Conservation (phyloP, 2,329 filamentous ascomycete genomes). For the Eutypa lata region DNA sequence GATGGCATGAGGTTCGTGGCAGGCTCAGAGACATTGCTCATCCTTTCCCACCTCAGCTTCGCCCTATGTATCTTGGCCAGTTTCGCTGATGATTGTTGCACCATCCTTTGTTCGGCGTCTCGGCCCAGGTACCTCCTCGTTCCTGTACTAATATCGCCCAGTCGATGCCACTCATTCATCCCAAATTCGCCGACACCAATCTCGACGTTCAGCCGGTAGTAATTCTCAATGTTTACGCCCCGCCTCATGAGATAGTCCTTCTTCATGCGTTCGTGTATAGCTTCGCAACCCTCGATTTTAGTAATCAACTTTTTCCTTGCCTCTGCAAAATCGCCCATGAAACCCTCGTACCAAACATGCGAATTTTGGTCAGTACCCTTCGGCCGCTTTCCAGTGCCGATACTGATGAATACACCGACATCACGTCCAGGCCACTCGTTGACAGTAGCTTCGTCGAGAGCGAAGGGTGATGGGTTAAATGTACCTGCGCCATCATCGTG, state of each 20-base stretch:
- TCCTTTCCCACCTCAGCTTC: constrained; percentile 62
- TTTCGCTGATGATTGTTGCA: constrained; percentile 72
- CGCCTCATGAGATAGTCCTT: constrained; percentile 73
- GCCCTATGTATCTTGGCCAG: constrained; percentile 80
- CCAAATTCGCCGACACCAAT: constrained; percentile 94
- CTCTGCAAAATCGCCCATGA: constrained; percentile 89
- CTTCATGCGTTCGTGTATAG: constrained; percentile 82
- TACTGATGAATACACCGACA: constrained; percentile 85
- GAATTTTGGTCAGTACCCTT: constrained; percentile 63
- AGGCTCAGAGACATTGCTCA: constrained; percentile 40
- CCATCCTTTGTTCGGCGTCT: constrained; percentile 72
- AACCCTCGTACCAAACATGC: constrained; percentile 89
- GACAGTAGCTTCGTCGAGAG: constrained; percentile 83
- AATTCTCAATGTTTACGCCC: constrained; percentile 82
- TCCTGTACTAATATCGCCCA: constrained; percentile 92
- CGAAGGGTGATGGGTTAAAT: constrained; percentile 84
- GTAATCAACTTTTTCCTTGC: constrained; percentile 78
- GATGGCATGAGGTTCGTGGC: constrained; percentile 38
- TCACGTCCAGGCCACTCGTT: constrained; percentile 97
- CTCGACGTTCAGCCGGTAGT: constrained; percentile 95
- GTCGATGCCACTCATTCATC: constrained; percentile 95
- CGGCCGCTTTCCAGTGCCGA: constrained; percentile 87
- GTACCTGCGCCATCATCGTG: constrained; percentile 89
- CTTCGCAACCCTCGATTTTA: constrained; percentile 95
- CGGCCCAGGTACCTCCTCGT: constrained; percentile 80